These are phyloP conservation scores for Colletotrichum paranaense DNA, from an alignment of 2,329 filamentous ascomycete genomes.

Conservation along the genomic window DNA sequence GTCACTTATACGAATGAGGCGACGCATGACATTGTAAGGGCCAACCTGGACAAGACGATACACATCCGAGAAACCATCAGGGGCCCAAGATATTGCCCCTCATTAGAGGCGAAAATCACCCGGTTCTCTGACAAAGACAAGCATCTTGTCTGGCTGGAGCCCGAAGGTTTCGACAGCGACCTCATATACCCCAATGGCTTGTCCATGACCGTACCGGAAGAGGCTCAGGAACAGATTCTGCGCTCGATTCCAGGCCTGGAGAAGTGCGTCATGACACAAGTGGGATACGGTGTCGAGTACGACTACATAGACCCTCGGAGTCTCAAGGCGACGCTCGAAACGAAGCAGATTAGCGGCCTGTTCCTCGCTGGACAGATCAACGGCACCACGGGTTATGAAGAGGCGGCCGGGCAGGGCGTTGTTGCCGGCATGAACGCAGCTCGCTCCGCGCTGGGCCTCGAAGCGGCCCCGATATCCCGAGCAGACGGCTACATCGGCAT, in stretches of 20 bases:
- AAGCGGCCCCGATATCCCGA: conserved; percentile 76
- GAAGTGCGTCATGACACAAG: conserved; percentile 89
- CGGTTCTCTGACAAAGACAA: conserved; percentile 82
- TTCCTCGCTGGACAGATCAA: conserved; percentile 98
- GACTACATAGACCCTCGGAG: conserved; percentile 97
- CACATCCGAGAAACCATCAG: conserved; percentile 96
- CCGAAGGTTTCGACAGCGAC: conserved; percentile 91
- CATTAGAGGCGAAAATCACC: conserved; percentile 92
- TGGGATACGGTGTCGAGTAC: conserved; percentile 97
- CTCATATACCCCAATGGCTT: conserved; percentile 96
- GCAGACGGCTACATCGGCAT: conserved; percentile 97
- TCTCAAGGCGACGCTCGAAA: conserved; percentile 89
- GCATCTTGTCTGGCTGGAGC: conserved; percentile 97
- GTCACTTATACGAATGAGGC: conserved; percentile 87
- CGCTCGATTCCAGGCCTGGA: conserved; percentile 90
- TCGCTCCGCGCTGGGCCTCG: conserved; percentile 75
- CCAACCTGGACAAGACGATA: conserved; percentile 94
- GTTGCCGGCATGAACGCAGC: conserved; percentile 95
- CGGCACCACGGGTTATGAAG: conserved; percentile 97
- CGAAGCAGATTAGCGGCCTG: conserved; percentile 88
- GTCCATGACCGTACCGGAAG: conserved; percentile 94
- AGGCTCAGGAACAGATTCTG: conserved; percentile 87
- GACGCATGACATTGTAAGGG: conserved; percentile 85
- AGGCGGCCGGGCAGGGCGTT: conserved; percentile 93
- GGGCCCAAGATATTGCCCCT: conserved; percentile 95